Percentiles rank a stretch among this genome's conserved stretches.
phyloP scores from a whole-genome alignment of 2,329 filamentous ascomycete genomes.

The Aspergillus transmontanensis region DNA sequence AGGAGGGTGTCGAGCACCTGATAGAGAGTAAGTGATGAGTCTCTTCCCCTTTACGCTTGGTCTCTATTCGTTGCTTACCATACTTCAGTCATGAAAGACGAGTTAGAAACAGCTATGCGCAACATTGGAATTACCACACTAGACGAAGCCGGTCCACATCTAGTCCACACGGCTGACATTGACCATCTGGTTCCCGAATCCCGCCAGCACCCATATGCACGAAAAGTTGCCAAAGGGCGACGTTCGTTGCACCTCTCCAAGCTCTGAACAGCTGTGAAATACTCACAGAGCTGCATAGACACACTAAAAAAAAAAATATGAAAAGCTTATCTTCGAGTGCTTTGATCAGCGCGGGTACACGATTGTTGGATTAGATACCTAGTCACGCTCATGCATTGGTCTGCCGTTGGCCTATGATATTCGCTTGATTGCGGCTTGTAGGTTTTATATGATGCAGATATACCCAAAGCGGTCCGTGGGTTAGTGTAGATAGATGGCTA shows the following conservation, averaged over 20 bases:
- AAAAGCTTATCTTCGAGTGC: neutral
- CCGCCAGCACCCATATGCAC: slow-evolving; percentile 47
- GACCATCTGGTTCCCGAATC: slow-evolving; percentile 52
- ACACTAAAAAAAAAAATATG: neutral
- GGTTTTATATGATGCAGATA: neutral
- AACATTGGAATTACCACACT: slow-evolving; percentile 50
- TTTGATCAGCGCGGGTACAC: neutral
- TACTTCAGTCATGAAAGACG: slow-evolving; percentile 46
- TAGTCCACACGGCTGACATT: slow-evolving; percentile 53
- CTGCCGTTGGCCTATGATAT: no score
- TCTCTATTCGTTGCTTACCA: slow-evolving; percentile 5
- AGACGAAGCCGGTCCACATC: slow-evolving; percentile 45
- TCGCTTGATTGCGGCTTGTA: neutral
- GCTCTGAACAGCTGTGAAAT: slow-evolving; percentile 24
- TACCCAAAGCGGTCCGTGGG: neutral
- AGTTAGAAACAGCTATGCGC: slow-evolving; percentile 53
- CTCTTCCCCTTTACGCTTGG: neutral
- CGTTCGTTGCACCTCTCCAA: slow-evolving; percentile 22
- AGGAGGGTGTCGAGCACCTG: slow-evolving; percentile 57
- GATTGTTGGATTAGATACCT: neutral
- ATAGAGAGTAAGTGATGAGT: slow-evolving; percentile 53
- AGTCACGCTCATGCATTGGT: neutral
- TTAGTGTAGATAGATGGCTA: neutral
- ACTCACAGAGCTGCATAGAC: neutral
- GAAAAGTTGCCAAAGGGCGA: slow-evolving; percentile 35